Conservation (phyloP, 805 yeast species). For the Nakazawaea laoshanensis region DNA sequence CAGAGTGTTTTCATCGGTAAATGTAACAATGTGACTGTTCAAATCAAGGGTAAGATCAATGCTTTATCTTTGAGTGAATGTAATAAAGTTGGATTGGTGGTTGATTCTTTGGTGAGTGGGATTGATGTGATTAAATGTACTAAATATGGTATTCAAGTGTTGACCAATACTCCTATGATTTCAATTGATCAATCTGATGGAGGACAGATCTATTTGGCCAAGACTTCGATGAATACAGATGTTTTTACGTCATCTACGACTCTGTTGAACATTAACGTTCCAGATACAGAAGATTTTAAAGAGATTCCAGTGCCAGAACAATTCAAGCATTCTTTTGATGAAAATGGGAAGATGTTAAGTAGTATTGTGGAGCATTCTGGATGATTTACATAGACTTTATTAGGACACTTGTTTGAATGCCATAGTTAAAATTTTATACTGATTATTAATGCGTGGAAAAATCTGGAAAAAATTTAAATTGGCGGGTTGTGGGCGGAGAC, state of each 20-base stretch:
- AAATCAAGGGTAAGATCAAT: conserved; percentile 85
- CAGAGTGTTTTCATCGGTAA: conserved; percentile 88
- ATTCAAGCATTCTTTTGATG: conserved; percentile 59
- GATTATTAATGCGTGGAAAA: too few relatives aligned
- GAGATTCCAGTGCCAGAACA: conserved; percentile 92
- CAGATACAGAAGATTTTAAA: conserved; percentile 61
- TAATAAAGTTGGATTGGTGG: conserved; percentile 62
- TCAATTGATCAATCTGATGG: conserved; percentile 85
- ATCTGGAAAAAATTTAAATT: too few relatives aligned
- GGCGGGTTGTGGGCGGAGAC: too few relatives aligned
- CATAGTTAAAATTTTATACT: too few relatives aligned
- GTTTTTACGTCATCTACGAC: conserved; percentile 81
- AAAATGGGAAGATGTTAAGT: conserved; percentile 52
- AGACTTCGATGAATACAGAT: conserved; percentile 65
- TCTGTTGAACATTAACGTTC: conserved; percentile 77
- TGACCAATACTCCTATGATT: conserved; percentile 76
- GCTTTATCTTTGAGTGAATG: conserved; percentile 77
- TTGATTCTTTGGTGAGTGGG: conserved; percentile 82
- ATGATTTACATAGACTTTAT: too few relatives aligned
- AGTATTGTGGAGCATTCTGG: conserved; percentile 81
- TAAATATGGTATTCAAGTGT: conserved; percentile 78
- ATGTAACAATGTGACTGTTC: conserved; percentile 65
- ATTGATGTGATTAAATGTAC: conserved; percentile 77
- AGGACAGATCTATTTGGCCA: conserved; percentile 71
- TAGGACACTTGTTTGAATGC: too few relatives aligned